Percentiles rank a stretch among this genome's conserved stretches.
Conservation (phyloP, 2,329 filamentous ascomycete genomes). For the Hypoxylon sp. region DNA sequence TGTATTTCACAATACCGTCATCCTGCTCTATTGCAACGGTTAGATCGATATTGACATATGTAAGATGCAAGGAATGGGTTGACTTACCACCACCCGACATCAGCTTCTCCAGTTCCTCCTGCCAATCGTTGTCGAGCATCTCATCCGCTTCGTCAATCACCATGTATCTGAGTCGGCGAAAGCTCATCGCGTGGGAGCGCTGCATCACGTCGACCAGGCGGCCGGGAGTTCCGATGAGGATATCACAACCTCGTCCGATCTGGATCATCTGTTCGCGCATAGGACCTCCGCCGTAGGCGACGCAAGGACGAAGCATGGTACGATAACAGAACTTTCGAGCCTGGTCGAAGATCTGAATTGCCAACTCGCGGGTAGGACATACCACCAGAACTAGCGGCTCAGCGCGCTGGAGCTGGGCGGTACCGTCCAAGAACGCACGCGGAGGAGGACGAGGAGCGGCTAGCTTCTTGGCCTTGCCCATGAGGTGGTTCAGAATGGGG, state of each 20-base stretch:
- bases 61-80: background rate
- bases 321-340: constrained; percentile 93
- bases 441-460: constrained; percentile 80
- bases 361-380: constrained; percentile 88
- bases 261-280: constrained; percentile 76
- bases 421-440: constrained; percentile 62
- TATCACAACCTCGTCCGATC: constrained; percentile 85
- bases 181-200: constrained; percentile 73
- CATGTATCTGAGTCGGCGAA: constrained; percentile 81
- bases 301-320: constrained; percentile 91
- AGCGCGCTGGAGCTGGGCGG: constrained; percentile 68
- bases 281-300: constrained; percentile 87
- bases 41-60: constrained; percentile 35
- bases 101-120: constrained; percentile 78
- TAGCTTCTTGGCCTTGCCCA: constrained; percentile 94
- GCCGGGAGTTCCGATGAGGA: constrained; percentile 89
- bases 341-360: constrained; percentile 95
- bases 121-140: constrained; percentile 85
- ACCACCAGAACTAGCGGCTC: constrained; percentile 91
- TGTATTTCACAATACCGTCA: constrained; percentile 73
- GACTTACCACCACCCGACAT: constrained; percentile 82
- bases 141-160: constrained; percentile 97
- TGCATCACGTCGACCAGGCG: constrained; percentile 87
- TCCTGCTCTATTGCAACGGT: constrained; percentile 71
- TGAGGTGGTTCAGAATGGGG: constrained; percentile 87